Percentiles rank a stretch among this genome's conserved stretches.
phyloP scores from a whole-genome alignment of 2,329 filamentous ascomycete species.

The Hirsutella thompsonii region DNA sequence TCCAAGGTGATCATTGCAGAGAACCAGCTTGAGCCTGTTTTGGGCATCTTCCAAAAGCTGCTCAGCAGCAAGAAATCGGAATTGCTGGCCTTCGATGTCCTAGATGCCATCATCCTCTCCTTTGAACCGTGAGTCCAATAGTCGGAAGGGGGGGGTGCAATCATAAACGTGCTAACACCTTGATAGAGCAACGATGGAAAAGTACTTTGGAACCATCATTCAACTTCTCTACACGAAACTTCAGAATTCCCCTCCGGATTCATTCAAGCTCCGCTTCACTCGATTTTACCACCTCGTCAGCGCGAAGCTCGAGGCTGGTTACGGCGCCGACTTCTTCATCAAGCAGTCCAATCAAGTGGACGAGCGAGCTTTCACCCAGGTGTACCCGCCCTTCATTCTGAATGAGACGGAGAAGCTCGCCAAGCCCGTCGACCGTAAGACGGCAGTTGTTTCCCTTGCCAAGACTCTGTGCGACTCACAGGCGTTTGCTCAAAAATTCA shows the following conservation, averaged over 20 bases:
- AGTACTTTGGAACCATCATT: conserved; percentile 69
- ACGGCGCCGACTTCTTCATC: conserved; percentile 88
- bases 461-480: conserved; percentile 82
- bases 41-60: conserved; percentile 94
- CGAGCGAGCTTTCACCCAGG: conserved; percentile 62
- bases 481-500: conserved; percentile 69
- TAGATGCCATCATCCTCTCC: conserved; percentile 65
- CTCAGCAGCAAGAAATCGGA: conserved; percentile 75
- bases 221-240: conserved; percentile 69
- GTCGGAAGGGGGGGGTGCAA: no score
- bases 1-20: conserved; percentile 59
- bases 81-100: conserved; percentile 73
- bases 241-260: conserved; percentile 57
- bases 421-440: conserved; percentile 81
- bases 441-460: conserved; percentile 82
- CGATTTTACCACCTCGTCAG: conserved; percentile 91
- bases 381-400: conserved; percentile 81
- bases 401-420: conserved; percentile 80
- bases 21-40: conserved; percentile 72
- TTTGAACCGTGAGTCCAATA: conserved; percentile 57
- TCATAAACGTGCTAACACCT: background rate
- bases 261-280: conserved; percentile 75
- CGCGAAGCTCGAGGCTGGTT: conserved; percentile 63
- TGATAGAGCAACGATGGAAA: conserved; percentile 48
- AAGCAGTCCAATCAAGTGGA: conserved; percentile 72